Evolutionary conservation across 257 asterid species (phyloP).

Genomic region (Haberlea rhodopensis): DNA sequence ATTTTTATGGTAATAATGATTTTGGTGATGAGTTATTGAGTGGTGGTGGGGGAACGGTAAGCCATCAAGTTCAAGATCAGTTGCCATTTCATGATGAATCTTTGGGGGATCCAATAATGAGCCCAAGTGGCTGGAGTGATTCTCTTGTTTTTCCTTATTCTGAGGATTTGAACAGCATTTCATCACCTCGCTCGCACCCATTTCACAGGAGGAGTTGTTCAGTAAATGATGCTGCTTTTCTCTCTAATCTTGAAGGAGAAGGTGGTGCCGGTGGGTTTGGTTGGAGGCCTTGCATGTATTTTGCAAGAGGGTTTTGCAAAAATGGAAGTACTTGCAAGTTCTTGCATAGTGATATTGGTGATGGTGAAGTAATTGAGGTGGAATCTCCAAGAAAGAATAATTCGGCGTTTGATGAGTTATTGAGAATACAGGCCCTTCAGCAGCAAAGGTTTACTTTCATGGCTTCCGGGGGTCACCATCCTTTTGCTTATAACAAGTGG

Average conservation of each 20-base stretch:
- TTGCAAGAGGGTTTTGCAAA: slow-evolving; percentile 73
- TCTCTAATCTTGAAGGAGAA: slow-evolving; percentile 48
- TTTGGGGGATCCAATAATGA: slow-evolving; percentile 50
- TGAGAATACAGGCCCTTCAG: slow-evolving; percentile 69
- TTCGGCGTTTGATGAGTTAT: slow-evolving; percentile 61
- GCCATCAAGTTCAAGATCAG: slow-evolving; percentile 44
- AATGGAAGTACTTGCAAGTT: slow-evolving; percentile 65
- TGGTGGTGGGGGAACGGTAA: slow-evolving; percentile 16
- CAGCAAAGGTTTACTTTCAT: slow-evolving; percentile 69
- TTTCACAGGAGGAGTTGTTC: slow-evolving; percentile 82
- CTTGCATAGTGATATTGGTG: slow-evolving; percentile 42
- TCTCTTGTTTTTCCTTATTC: slow-evolving; percentile 62
- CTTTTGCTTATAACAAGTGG: slow-evolving; percentile 48
- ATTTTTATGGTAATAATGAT: slow-evolving; percentile 34
- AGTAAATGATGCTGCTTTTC: slow-evolving; percentile 68
- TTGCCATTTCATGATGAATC: slow-evolving; percentile 63
- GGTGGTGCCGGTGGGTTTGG: slow-evolving; percentile 48
- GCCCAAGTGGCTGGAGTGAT: slow-evolving; percentile 87
- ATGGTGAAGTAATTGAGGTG: slow-evolving; percentile 31
- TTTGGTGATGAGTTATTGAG: slow-evolving; percentile 34
- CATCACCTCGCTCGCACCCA: slow-evolving; percentile 35
- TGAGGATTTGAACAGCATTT: slow-evolving; percentile 38
- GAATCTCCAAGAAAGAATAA: slow-evolving; percentile 51
- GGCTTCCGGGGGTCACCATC: slow-evolving; percentile 51
- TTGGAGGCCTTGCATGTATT: slow-evolving; percentile 84